Evolutionary conservation across 2,329 filamentous ascomycete genomes (phyloP), one percentile per base, ranked within the genome.

Genomic region (Sporothrix pseudoabietina): DNA sequence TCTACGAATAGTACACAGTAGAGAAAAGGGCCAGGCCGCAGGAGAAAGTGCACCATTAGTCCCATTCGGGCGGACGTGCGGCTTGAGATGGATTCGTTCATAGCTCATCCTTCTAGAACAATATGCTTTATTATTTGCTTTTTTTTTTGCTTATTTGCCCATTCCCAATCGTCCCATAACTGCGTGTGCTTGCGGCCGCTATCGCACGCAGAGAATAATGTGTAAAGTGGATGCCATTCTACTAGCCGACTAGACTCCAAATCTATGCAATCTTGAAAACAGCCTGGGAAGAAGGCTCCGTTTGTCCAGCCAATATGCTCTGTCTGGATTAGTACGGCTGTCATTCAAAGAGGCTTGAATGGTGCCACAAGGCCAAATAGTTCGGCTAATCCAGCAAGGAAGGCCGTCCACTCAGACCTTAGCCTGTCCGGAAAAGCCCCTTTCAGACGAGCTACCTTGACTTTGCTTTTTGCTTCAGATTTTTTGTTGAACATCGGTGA

Each of bases 21-120:
- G 63, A 9, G 32, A n/a, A 30, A 41, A 44, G 61, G 61, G 39
- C 61, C 61, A 66, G 16, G 26, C 41, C 22, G 30, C 66, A 55
- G 16, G 19, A 41, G 1, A n/a, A 63, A 35, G 12, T 39, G 49
- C 32, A 49, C 12, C 44, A 16, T 41, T 55, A 39, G 32, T 19
- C 66, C 30, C 66, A 19, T 57, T 57, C 66, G 66, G 35, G 68
- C 68, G 68, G 68, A 30, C 68, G 52, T 70, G 52, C 68, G 68
- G 68, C 68, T 57, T n/a, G 59, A n/a, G 30, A 26, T 39, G 49
- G 16, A 30, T 49, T 32, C n/a, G 52, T 41, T 19, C 10, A 22
- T 10, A 7, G 32, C 22, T 44, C 52, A 26, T 44, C 66, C 32
- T 70, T 70, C 68, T 57, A 57, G 68, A 70, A 70, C 52, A 70